Conservation (phyloP, 2,329 filamentous ascomycete genomes). For the Sporothrix brasiliensis region DNA sequence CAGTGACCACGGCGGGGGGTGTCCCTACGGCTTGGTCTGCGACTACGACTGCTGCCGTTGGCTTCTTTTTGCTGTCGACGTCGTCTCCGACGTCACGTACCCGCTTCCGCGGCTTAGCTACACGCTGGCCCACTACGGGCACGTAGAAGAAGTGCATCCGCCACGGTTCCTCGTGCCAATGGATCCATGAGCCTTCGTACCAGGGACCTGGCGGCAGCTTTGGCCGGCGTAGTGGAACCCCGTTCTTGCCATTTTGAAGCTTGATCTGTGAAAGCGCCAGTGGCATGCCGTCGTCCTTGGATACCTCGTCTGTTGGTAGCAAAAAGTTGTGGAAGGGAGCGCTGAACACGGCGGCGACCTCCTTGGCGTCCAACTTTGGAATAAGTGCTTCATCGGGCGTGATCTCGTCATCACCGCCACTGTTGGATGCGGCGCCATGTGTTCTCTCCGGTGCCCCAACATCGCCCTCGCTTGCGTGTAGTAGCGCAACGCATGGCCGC, state of each 20-base stretch:
- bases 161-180: conserved; percentile 80
- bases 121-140: conserved; percentile 70
- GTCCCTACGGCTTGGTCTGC: conserved; percentile 4
- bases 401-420: conserved; percentile 37
- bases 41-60: background rate
- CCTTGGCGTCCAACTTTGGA: conserved; percentile 80
- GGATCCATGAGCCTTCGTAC: conserved; percentile 83
- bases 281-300: conserved; percentile 36
- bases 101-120: conserved; percentile 58
- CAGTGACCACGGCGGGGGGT: conserved; percentile 28
- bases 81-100: conserved; percentile 25
- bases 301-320: conserved; percentile 58
- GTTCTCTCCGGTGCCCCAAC: background rate
- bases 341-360: conserved; percentile 92
- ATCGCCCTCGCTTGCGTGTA: conserved; percentile 53
- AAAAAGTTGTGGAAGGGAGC: conserved; percentile 87
- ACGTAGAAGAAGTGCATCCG: conserved; percentile 90
- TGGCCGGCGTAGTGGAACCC: conserved; percentile 24
- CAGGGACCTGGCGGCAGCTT: conserved; percentile 62
- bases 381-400: conserved; percentile 72
- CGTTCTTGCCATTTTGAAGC: background rate
- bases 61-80: conserved; percentile 3
- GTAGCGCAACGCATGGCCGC: conserved; percentile 74
- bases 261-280: conserved; percentile 26
- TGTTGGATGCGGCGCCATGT: background rate